Base-by-base conservation (phyloP, 2,329 filamentous ascomycete genomes). In the Fusarium sp. region DNA sequence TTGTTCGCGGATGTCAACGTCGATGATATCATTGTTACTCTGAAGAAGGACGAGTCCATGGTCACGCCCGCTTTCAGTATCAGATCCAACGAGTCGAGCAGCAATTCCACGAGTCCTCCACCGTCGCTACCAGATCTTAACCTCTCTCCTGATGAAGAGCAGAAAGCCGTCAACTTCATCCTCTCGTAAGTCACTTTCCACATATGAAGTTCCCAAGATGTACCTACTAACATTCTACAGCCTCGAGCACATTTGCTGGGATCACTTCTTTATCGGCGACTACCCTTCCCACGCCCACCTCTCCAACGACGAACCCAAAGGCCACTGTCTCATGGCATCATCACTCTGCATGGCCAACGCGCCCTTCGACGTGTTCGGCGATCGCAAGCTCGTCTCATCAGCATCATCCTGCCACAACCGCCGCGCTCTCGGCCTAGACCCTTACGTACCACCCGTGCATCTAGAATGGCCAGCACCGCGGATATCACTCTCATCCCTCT, bases 161-260 rank as follows among this genome's bases (percentile, higher is more conserved):
- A 83, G 41, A 75, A 78, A 43, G 83, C 79, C 19, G 80, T 87
- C 65, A 86, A 87, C 74, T 85, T 87, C 53, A 84, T 87, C 57
- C 77, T 87, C 22, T 80, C 82, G 84, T 86, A 77, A 67, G 83
- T 58, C 22, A 7, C 11, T 41, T n/a, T 33, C 22, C 6, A 28
- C 28, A 11, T 9, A 7, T 26, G 20, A 33, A 24, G 24, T 30
- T 37, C 11, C 15, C 7, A 11, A 4, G 13, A 19, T 22, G n/a
- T n/a, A 22, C 28, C 39, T 10, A 20, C 55, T 70, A 28, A 73
- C 46, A 22, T 14, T n/a, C 30, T 11, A 13, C 32, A 86, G 83
- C 4, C 80, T 86, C 50, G 84, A 86, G 67, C 84, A 85, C 67
- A 79, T 83, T 41, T 86, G 84, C 76, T 84, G 83, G 82, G 74